Percentiles rank a stretch among this genome's conserved stretches.
Conservation (phyloP, 192 early-diverging fungal species). For the Backusella sp. region DNA sequence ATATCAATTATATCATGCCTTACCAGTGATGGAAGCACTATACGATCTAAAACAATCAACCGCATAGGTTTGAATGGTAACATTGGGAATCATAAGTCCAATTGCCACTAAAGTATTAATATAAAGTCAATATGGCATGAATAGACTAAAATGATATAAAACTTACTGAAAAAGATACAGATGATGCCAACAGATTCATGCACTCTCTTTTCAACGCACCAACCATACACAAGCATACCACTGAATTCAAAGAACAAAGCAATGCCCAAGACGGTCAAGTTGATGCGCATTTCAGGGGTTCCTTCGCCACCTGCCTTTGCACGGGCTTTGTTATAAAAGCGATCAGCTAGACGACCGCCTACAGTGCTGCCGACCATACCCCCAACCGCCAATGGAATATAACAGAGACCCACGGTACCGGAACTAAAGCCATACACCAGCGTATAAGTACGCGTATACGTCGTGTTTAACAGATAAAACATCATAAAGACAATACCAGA, state of each 20-base stretch:
- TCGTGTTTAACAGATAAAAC: conserved; percentile 33
- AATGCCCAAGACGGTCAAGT: conserved; percentile 4
- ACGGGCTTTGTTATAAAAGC: conserved; percentile 19
- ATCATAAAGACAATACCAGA: conserved; percentile 27
- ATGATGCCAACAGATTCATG: conserved; percentile 30
- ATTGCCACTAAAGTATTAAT: conserved; percentile 21
- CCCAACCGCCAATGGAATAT: conserved; percentile 31
- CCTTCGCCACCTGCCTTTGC: conserved; percentile 5
- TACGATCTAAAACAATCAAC: conserved; percentile 30
- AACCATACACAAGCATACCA: conserved; percentile 29
- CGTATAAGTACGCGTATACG: conserved; percentile 31
- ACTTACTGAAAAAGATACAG: conserved; percentile 35
- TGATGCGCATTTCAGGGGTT: conserved; percentile 31
- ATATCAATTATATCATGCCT: background rate
- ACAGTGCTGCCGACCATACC: conserved; percentile 18
- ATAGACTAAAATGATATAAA: background rate
- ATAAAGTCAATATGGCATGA: background rate
- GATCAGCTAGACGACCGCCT: conserved; percentile 24
- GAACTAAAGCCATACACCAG: conserved; percentile 30
- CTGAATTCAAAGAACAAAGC: conserved; percentile 6
- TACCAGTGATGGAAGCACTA: conserved; percentile 34
- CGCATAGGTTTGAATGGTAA: conserved; percentile 32
- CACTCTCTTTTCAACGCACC: conserved; percentile 31
- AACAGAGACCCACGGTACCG: conserved; percentile 34
- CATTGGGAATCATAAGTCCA: conserved; percentile 29